Evolutionary conservation across 306 rosid genomes (phyloP).

Genomic region (Medicago arabica): DNA sequence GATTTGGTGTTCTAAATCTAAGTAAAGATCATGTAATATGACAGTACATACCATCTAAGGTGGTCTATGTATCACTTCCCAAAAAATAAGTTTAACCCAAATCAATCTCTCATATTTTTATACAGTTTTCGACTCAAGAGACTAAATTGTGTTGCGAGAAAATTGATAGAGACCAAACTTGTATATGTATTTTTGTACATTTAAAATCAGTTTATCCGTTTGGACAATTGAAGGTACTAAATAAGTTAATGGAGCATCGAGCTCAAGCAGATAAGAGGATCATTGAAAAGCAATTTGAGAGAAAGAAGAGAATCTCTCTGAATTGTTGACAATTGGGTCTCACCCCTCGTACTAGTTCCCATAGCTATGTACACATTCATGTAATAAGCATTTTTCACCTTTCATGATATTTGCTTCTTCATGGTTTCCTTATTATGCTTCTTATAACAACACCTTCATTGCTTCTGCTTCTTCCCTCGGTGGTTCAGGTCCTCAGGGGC

Average conservation of each 20-base stretch:
- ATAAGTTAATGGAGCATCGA: background rate
- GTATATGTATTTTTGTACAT: too few species aligned
- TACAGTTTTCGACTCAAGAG: too few species aligned
- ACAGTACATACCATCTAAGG: too few species aligned
- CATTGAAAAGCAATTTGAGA: background rate
- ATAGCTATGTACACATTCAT: background rate
- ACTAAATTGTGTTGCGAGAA: too few species aligned
- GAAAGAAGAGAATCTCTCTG: background rate
- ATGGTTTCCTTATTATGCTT: slow-evolving; percentile 8
- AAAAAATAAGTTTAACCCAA: too few species aligned
- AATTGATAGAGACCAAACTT: too few species aligned
- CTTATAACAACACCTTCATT: slow-evolving; percentile 32
- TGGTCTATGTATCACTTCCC: too few species aligned
- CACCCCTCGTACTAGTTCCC: background rate
- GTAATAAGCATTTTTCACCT: background rate
- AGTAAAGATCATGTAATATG: too few species aligned
- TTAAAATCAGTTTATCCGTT: background rate
- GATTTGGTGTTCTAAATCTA: too few species aligned
- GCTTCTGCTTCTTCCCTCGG: slow-evolving; percentile 53
- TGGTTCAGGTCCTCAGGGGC: slow-evolving; percentile 69
- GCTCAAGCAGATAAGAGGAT: background rate
- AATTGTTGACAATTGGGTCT: background rate
- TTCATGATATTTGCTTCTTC: slow-evolving; percentile 20
- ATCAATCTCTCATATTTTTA: too few species aligned
- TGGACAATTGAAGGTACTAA: background rate